phyloP scores from a whole-genome alignment of 2,329 filamentous ascomycete species.

The Claviceps humidiphila region DNA sequence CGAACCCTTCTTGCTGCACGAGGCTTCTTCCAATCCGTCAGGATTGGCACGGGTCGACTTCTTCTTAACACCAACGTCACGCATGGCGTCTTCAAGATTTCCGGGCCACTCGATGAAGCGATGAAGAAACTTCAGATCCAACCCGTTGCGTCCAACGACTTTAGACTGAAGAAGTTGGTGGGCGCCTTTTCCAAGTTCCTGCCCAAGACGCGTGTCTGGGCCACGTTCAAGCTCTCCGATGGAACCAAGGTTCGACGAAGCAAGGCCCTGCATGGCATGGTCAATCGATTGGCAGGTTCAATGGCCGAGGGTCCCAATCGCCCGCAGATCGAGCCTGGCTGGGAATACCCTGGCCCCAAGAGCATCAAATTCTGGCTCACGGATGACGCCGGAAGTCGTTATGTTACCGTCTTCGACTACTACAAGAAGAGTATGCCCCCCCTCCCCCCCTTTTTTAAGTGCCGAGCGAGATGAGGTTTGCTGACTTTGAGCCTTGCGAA shows the following conservation, averaged over 20 bases:
- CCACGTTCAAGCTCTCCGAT: constrained; percentile 18
- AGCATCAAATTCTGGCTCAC: constrained; percentile 20
- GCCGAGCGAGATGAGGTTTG: too few species aligned
- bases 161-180: constrained; percentile 14
- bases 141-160: constrained; percentile 7
- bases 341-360: constrained; percentile 20
- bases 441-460: background rate
- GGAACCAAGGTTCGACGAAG: constrained; percentile 17
- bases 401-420: constrained; percentile 29
- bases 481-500: background rate
- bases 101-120: constrained; percentile 22
- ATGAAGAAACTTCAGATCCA: constrained; percentile 15
- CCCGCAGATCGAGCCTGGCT: constrained; percentile 12
- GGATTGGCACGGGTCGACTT: constrained; percentile 38
- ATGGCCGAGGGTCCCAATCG: constrained; percentile 8
- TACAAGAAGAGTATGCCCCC: constrained; percentile 27
- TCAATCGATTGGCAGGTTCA: constrained; percentile 10
- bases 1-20: constrained; percentile 29
- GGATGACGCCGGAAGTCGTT: constrained; percentile 14
- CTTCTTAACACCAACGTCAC: constrained; percentile 43
- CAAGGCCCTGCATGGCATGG: constrained; percentile 18
- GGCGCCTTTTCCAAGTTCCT: constrained; percentile 20
- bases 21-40: constrained; percentile 43
- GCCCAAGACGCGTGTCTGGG: constrained; percentile 24
- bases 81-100: constrained; percentile 36